Evolutionary conservation across 768 basidiomycete genomes (phyloP).

Genomic region (Termitomyces sp.): DNA sequence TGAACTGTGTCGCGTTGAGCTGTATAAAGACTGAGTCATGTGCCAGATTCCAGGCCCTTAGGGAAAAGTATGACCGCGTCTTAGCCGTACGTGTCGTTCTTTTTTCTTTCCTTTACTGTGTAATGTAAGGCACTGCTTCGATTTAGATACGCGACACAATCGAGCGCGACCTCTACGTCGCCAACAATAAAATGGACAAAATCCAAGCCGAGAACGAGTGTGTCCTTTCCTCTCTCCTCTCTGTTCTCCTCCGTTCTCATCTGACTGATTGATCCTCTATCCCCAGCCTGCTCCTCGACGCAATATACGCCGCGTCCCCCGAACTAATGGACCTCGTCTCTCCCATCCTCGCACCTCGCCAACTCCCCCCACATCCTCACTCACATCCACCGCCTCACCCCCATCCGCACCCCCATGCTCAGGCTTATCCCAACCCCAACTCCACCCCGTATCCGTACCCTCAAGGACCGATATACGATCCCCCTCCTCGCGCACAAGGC

Average conservation of each 20-base stretch:
- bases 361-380: background rate
- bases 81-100: slow-evolving; percentile 27
- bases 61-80: slow-evolving; percentile 43
- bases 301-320: slow-evolving; percentile 20
- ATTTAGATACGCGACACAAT: slow-evolving; percentile 33
- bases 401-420: background rate
- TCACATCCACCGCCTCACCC: background rate
- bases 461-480: background rate
- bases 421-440: background rate
- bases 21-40: no score
- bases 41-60: slow-evolving; percentile 40
- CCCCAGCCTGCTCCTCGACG: slow-evolving; percentile 34
- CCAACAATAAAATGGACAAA: slow-evolving; percentile 36
- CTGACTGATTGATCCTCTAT: no score
- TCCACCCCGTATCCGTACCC: background rate
- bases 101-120: background rate
- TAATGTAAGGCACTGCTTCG: no score
- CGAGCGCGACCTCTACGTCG: slow-evolving; percentile 34
- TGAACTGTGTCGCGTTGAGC: no score
- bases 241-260: no score
- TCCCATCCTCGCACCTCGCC: background rate
- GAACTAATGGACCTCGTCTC: slow-evolving; percentile 11
- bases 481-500: background rate
- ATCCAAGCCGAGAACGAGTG: slow-evolving; percentile 51
- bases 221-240: slow-evolving; percentile 10